Evolutionary conservation across 257 asterid species (phyloP).

Genomic region (Salvia splendens): DNA sequence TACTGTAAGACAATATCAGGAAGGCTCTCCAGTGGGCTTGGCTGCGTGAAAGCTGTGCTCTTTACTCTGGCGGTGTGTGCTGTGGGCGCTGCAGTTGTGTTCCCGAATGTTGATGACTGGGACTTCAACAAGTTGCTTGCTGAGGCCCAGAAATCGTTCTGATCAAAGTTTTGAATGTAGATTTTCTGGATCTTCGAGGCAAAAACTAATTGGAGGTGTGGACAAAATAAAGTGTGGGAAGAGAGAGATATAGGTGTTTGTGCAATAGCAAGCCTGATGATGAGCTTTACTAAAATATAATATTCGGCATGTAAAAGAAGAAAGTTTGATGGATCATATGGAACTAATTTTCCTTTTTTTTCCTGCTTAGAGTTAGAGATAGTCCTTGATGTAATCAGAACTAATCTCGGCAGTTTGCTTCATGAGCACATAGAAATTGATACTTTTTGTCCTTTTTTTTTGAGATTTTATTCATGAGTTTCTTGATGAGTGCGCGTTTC

Average conservation of each 20-base stretch:
- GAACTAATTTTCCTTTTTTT: conserved; percentile 22
- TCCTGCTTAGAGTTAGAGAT: conserved; percentile 22
- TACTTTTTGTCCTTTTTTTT: neutral
- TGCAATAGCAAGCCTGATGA: conserved; percentile 31
- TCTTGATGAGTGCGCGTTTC: neutral
- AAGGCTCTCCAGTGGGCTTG: conserved; percentile 53
- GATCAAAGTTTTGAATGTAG: conserved; percentile 26
- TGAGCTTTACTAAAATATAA: conserved; percentile 31
- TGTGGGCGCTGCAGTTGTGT: conserved; percentile 52
- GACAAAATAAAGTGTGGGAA: conserved; percentile 32
- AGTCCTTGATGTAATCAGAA: conserved; percentile 31
- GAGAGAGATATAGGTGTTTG: conserved; percentile 35
- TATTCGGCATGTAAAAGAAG: conserved; percentile 24
- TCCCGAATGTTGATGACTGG: conserved; percentile 48
- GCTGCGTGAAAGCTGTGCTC: conserved; percentile 51
- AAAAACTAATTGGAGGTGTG: conserved; percentile 19
- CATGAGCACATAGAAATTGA: conserved; percentile 30
- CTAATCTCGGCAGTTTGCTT: conserved; percentile 20
- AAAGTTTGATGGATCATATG: conserved; percentile 8
- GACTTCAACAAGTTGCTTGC: conserved; percentile 45
- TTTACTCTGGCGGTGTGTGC: conserved; percentile 43
- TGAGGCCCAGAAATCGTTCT: conserved; percentile 32
- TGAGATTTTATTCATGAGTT: conserved; percentile 11
- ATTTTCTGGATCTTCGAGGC: conserved; percentile 16
- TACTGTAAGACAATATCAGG: conserved; percentile 54